Evolutionary conservation across 2,329 filamentous ascomycete species (phyloP), one percentile per base, ranked within the genome.

Genomic region (Parasarocladium wereldwijsianum): DNA sequence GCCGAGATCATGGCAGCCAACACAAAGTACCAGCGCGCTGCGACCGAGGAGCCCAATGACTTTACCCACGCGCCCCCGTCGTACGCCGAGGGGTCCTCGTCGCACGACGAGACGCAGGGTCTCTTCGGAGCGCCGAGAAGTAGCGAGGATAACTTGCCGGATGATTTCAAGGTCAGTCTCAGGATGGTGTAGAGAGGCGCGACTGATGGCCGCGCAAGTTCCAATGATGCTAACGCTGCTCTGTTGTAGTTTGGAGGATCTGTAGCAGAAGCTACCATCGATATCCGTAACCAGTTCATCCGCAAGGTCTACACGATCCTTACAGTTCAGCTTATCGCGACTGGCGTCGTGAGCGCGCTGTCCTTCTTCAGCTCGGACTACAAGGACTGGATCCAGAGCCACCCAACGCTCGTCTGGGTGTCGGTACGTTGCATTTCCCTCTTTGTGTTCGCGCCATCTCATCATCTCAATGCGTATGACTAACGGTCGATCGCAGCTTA

Each of bases 231-330:
- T 8, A 21, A 21, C 8, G 8, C 20, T n/a, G 20, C 8, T 21
- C 20, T 7, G 10, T 26, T 21, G 18, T 47, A 84, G 81, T 96
- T 93, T 49, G 90, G 87, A 43, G 86, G 85, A 37, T 84, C 78
- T 12, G 86, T 96, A 35, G 78, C 86, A 41, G 90, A 96, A 62
- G 87, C 83, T 26, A 93, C 86, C 13, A 66, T 96, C 49, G 85
- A 93, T 47, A 93, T 98, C 50, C 81, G 87, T 43, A 93, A 94
- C 74, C 82, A 90, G 57, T 98, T 94, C 55, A 68, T 93, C 44
- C 78, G 86, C 57, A 96, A 96, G 65, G 90, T 98, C 50, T 98
- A 98, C 60, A 79, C 85, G 35, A 98, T 98, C 55, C 67, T 98
- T 59, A 93, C 90, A n/a, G 75, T 84, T 30, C 90, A 98, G 54